phyloP scores from a whole-genome alignment of 2,329 filamentous ascomycete genomes.

The Nemania diffusa region DNA sequence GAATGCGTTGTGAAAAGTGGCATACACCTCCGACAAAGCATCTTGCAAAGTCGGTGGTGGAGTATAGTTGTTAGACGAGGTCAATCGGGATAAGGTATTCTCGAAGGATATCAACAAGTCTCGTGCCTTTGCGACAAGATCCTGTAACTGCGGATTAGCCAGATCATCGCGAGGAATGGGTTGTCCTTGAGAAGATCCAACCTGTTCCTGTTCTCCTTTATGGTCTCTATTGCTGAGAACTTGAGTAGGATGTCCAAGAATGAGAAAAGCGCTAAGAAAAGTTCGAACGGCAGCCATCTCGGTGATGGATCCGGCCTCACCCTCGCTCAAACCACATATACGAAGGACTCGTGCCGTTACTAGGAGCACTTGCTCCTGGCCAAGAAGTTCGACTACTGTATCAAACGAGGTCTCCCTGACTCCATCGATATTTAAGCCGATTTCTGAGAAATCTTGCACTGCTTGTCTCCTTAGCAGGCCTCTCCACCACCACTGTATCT shows the following conservation, averaged over 20 bases:
- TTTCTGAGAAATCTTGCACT: constrained; percentile 71
- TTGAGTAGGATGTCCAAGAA: constrained; percentile 80
- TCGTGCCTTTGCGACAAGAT: constrained; percentile 80
- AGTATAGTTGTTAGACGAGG: constrained; percentile 72
- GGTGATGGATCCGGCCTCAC: constrained; percentile 68
- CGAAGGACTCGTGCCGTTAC: constrained; percentile 74
- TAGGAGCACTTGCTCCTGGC: constrained; percentile 72
- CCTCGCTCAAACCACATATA: constrained; percentile 76
- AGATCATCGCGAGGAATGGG: constrained; percentile 63
- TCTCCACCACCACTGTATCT: constrained; percentile 78
- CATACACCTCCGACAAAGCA: constrained; percentile 74
- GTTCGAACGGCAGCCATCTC: constrained; percentile 78
- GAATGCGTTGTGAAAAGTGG: constrained; percentile 80
- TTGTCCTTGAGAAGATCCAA: constrained; percentile 55
- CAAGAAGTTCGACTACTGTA: constrained; percentile 74
- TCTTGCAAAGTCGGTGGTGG: constrained; percentile 71
- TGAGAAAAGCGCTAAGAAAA: constrained; percentile 83
- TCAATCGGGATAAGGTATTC: constrained; percentile 73
- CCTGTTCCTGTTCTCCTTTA: constrained; percentile 67
- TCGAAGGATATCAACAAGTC: constrained; percentile 84
- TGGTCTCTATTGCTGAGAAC: constrained; percentile 81
- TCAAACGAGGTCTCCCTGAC: constrained; percentile 79
- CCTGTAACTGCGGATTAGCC: constrained; percentile 71
- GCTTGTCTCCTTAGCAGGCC: constrained; percentile 65
- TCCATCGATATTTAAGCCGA: constrained; percentile 76